Base-by-base conservation (phyloP, 768 basidiomycete species). In the Rhodotorula diobovata region DNA sequence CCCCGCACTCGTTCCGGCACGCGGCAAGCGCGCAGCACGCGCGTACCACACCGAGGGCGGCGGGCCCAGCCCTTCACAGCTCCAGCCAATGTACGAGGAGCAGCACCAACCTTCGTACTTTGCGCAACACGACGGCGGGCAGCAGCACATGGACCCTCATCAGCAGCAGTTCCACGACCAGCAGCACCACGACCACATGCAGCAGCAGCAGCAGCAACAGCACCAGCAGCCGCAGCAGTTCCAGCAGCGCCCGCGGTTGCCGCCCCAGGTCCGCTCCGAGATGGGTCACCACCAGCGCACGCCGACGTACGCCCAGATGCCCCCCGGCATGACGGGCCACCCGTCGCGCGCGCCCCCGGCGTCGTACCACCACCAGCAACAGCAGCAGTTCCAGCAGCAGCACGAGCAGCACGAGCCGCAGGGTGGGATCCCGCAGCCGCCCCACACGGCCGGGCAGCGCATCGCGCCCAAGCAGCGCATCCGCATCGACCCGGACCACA, bases 401-500 rank as follows among this genome's bases (percentile, higher is more conserved):
- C 25, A 57, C 14, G 4, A 57, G 11, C 16, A 30, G 25, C 56
- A 21, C 28, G 51, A 53, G 14, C 50, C 63, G 48, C 50, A 69
- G 54, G 32, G 48, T 41, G 43, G 61, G 0, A 89, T 89, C 71
- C 85, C 85, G 14, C 87, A 88, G 77, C 88, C 88, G 15, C 88
- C 88, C 39, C 88, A 89, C 79, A 86, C 86, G 48, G 85, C 86
- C 34, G 88, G 89, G 1, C 81, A 84, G 43, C 77, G 81, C 35
- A 84, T 86, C 69, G 80, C 85, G 77, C 91, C 92, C 67, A 84
- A 79, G 16, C 73, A 90, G 66, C 86, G 90, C 51, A 85, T 89
- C 57, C 86, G 88, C 67, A 91, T 99, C 76, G 91, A 97, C 79
- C 87, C 90, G 14, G 85, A 82, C 75, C 93, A 95, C 78, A 88